Base-by-base conservation (phyloP, 1,284 basidiomycete species). In the Trichosporon faecale region DNA sequence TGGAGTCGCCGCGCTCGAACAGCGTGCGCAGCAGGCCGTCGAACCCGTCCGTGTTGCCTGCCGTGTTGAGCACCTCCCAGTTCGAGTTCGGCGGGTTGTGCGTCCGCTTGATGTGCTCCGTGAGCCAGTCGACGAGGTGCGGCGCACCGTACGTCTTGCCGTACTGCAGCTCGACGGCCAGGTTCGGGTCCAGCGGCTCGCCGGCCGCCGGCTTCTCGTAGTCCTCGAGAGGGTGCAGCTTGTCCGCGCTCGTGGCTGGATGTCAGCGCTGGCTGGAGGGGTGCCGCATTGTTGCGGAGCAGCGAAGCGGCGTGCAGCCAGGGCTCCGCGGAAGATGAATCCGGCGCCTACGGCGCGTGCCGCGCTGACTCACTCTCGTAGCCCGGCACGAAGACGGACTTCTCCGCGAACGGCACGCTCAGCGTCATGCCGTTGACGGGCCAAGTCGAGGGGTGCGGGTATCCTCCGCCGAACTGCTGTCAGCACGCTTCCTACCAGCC, bases 361-460 rank as follows among this genome's bases (percentile, higher is more conserved):
- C n/a, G n/a, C n/a, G n/a, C n/a, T n/a, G 9, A 73, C 77, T 72
- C 72, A 79, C 78, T 74, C 5, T 72, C 68, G 68, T 74, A 77
- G 11, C 78, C 79, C 2, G 79, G 79, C 16, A 79, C 73, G 63
- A 79, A 80, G 23, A 78, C 78, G 5, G 75, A 75, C 66, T 77
- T 76, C 23, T 70, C 60, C 5, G 75, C 77, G 55, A 80, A 80
- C 0, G 79, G 79, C 12, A 80, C 66, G 0, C 75, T 77, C 1
- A 79, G 68, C 27, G 78, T 78, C 79, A 80, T 79, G 29, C 75
- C 78, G 68, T 79, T 78, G 29, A 79, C 74, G 7, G 79, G 79
- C 74, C 75, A 79, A 12, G 78, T 80, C 14, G 74, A 76, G 11
- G 78, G 71, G 64, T 79, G 77, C 16, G 78, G 78, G 33, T 72